Percentiles rank a stretch among this genome's conserved stretches.
phyloP scores from a whole-genome alignment of 2,329 filamentous ascomycete species.

The Cladosporium oxysporum region DNA sequence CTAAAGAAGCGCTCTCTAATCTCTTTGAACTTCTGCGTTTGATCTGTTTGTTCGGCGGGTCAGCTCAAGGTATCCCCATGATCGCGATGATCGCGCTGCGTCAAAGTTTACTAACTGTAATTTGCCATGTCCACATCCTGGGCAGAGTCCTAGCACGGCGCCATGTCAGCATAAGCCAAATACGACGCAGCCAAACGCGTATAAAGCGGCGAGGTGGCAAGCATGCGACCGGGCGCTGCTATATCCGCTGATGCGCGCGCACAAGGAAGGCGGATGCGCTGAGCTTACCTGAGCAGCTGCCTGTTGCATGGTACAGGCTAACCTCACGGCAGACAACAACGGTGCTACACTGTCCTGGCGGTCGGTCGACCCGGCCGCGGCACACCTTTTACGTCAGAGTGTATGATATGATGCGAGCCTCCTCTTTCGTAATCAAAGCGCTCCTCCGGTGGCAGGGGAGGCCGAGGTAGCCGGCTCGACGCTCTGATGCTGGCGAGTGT shows the following conservation, averaged over 20 bases:
- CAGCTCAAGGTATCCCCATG: not conserved
- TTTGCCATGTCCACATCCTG: slow-evolving; percentile 12
- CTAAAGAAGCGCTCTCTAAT: slow-evolving; percentile 19
- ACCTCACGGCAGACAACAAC: slow-evolving; percentile 5
- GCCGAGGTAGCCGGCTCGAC: not conserved
- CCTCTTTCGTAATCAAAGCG: slow-evolving; percentile 3
- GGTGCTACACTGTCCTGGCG: slow-evolving; percentile 1
- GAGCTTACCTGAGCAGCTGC: slow-evolving; percentile 14
- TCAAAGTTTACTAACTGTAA: slow-evolving; percentile 11
- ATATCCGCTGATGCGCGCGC: slow-evolving; percentile 2
- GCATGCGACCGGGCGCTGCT: not conserved
- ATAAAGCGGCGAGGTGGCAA: not conserved
- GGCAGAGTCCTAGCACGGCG: slow-evolving; percentile 6
- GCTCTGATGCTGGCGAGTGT: not conserved
- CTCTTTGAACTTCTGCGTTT: slow-evolving; percentile 14
- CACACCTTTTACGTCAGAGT: slow-evolving; percentile 7
- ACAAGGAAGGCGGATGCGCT: not conserved
- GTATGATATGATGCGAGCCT: not conserved
- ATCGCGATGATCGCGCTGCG: not conserved
- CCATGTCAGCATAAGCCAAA: slow-evolving; percentile 10
- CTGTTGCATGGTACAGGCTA: slow-evolving; percentile 12
- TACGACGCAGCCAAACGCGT: not conserved
- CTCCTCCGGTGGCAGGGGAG: not conserved
- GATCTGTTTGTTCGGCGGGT: not conserved
- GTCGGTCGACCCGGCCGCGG: not conserved